Evolutionary conservation across 2,329 filamentous ascomycete species (phyloP), one percentile per base, ranked within the genome.

Genomic region (Fusarium veterinarium): DNA sequence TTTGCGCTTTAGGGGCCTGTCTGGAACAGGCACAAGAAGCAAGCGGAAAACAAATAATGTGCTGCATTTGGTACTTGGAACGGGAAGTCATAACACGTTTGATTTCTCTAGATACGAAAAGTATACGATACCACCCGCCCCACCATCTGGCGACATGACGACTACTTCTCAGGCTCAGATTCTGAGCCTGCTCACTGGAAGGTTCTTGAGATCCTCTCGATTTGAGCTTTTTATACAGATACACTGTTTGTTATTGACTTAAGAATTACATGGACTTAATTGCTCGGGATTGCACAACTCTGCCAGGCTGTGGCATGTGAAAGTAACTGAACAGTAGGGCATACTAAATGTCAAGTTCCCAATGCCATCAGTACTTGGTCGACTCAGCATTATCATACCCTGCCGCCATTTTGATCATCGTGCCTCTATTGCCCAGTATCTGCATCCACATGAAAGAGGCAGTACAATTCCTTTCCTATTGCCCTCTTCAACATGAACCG

Each of bases 1-100:
- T 79, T 82, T 75, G 76, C 77, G 60, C 78, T 82, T 65, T 72
- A 72, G 48, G 33, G 41, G 48, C 46, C 51, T 55, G 46, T 37
- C 41, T 40, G 48, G 48, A 46, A 52, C 41, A 55, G 52, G 44
- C 38, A 25, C 42, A 33, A 10, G n/a, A 44, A 49, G 28, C 35
- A n/a, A 40, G 41, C 33, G 45, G 61, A 52, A 56, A 46, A 55
- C 41, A 46, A 46, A 51, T 48, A 60, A 68, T 56, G 56, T 63
- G 49, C 51, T 67, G 53, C 31, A 74, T 73, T 70, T 61, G 48
- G 60, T 67, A 44, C 51, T 68, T 59, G 42, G 42, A 56, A 40
- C 51, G 51, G 40, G 58, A 65, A 58, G 48, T 64, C 64, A 68
- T 37, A 60, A 59, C 35, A 52, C 38, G 58, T 58, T 73, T 64